Evolutionary conservation across 2,329 filamentous ascomycete genomes (phyloP).

Genomic region (Cercospora canescens): DNA sequence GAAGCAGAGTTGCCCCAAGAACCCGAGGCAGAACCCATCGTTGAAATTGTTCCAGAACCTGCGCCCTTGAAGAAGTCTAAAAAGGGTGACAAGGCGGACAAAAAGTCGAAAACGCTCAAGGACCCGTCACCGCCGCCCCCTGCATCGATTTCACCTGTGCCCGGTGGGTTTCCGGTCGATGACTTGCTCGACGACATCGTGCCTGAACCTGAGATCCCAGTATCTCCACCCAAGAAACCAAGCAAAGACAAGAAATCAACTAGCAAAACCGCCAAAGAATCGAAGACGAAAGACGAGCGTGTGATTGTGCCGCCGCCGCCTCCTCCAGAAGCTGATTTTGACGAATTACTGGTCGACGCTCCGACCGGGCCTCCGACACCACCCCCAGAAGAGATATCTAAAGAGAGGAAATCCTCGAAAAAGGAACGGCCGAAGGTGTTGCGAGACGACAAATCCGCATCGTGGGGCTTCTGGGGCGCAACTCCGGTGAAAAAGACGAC

Average conservation of each 20-base stretch:
- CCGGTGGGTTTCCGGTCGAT: conserved; percentile 50
- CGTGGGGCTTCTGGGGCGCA: conserved; percentile 75
- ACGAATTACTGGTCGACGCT: conserved; percentile 32
- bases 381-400: conserved; percentile 45
- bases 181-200: conserved; percentile 37
- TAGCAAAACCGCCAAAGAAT: conserved; percentile 19
- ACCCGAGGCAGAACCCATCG: conserved; percentile 19
- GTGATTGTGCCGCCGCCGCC: conserved; percentile 26
- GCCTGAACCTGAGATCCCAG: conserved; percentile 24
- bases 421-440: conserved; percentile 78
- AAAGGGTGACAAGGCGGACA: conserved; percentile 26
- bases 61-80: conserved; percentile 31
- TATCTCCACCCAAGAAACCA: conserved; percentile 25
- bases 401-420: conserved; percentile 60
- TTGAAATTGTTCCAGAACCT: conserved; percentile 34
- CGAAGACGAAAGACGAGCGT: conserved; percentile 40
- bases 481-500: conserved; percentile 35
- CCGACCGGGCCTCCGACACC: conserved; percentile 49
- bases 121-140: conserved; percentile 24
- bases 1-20: conserved; percentile 28
- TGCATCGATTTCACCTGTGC: conserved; percentile 38
- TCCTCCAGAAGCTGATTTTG: conserved; percentile 11
- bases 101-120: conserved; percentile 25
- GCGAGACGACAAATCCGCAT: conserved; percentile 61
- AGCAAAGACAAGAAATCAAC: conserved; percentile 28